Conservation (phyloP, 805 yeast genomes). For the Metschnikowia colocasiae region DNA sequence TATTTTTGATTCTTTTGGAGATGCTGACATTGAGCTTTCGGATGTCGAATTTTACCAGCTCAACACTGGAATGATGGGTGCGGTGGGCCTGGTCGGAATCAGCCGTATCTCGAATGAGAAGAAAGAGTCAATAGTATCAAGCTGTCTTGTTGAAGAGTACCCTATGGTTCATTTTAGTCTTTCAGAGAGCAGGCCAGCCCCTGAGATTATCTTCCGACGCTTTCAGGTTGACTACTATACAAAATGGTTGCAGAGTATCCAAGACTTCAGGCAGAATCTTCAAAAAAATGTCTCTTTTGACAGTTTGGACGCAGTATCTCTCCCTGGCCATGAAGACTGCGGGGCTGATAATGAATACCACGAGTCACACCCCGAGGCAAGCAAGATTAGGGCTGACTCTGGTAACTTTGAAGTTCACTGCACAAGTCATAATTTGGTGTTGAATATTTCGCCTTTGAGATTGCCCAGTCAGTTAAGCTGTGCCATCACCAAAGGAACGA, state of each 20-base stretch:
- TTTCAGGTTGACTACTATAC: conserved; percentile 56
- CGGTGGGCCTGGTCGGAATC: conserved; percentile 17
- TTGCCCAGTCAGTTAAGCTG: conserved; percentile 52
- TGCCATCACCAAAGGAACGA: conserved; percentile 50
- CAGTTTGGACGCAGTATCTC: not conserved
- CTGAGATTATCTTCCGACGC: conserved; percentile 47
- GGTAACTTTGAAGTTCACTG: conserved; percentile 26
- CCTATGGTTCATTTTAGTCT: conserved; percentile 26
- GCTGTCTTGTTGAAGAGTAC: conserved; percentile 1
- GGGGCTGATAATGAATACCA: not conserved
- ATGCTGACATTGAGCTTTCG: conserved; percentile 14
- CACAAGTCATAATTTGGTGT: conserved; percentile 47
- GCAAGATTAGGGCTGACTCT: not conserved
- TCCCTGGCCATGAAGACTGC: not conserved
- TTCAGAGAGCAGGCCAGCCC: conserved; percentile 24
- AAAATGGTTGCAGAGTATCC: conserved; percentile 42
- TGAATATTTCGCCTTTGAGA: conserved; percentile 64
- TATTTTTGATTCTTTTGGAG: conserved; percentile 27
- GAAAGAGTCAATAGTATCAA: not conserved
- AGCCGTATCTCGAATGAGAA: conserved; percentile 6
- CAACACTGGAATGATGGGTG: conserved; percentile 22
- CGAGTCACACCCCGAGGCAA: not conserved
- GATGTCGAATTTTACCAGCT: conserved; percentile 20
- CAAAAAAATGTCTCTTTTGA: not conserved
- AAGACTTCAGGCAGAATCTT: conserved; percentile 1